phyloP scores from a whole-genome alignment of 2,329 filamentous ascomycete genomes.

The Mycosphaerella sp. region DNA sequence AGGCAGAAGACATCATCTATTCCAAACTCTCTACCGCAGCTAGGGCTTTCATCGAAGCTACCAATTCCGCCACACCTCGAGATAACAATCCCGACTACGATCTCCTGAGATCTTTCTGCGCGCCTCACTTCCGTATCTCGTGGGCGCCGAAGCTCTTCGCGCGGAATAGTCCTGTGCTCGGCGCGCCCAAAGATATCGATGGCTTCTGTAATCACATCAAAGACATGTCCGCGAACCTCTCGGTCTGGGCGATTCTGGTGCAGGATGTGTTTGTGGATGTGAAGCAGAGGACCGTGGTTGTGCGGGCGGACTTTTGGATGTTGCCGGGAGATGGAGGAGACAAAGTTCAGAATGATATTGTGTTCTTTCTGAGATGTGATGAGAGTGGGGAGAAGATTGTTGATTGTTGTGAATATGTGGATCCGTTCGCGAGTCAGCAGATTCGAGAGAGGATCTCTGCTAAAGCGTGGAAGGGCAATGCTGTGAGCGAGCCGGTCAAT shows the following conservation, averaged over 20 bases:
- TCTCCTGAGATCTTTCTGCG: conserved; percentile 12
- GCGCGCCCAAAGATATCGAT: conserved; percentile 15
- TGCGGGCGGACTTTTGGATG: conserved; percentile 18
- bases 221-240: conserved; percentile 12
- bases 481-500: background rate
- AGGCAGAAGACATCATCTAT: conserved; percentile 11
- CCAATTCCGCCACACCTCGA: conserved; percentile 12
- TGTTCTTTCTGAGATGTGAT: conserved; percentile 17
- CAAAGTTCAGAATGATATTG: conserved; percentile 18
- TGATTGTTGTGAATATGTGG: conserved; percentile 18
- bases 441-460: conserved; percentile 16
- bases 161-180: conserved; percentile 6
- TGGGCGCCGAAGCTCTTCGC: conserved; percentile 19
- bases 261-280: conserved; percentile 15
- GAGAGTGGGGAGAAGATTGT: conserved; percentile 11
- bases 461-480: conserved; percentile 9
- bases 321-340: conserved; percentile 11
- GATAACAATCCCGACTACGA: conserved; percentile 16
- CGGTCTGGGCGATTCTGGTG: conserved; percentile 16
- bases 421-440: conserved; percentile 16
- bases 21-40: conserved; percentile 14
- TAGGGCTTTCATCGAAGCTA: conserved; percentile 17
- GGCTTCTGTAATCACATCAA: conserved; percentile 16
- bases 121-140: conserved; percentile 17
- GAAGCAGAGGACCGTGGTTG: conserved; percentile 12